Base-by-base conservation (phyloP, 495 filamentous ascomycete species). In the Aspergillus egyptiacus region DNA sequence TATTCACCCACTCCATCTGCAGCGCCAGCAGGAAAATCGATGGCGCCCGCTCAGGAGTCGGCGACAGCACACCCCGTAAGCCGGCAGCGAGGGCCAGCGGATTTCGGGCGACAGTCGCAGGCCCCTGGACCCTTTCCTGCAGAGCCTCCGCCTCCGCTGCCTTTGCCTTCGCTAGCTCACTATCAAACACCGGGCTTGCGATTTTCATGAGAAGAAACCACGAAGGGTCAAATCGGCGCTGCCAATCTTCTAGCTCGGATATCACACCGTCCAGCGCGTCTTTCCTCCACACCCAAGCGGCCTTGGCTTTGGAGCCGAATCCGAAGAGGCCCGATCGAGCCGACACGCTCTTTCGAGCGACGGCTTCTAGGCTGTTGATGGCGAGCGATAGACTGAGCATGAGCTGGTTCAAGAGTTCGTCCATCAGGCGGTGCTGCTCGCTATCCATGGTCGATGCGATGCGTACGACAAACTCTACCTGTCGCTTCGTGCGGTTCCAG, bases 151-250 rank as follows among this genome's bases (percentile, higher is more conserved):
- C 10, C 5, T 36, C 22, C 28, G 22, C 10, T 15, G 34, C 34
- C 11, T 18, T 37, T 19, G 17, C 15, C 17, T 8, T 37, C 3
- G 22, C 24, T 2, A 41, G 38, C 3, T 27, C 38, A 15, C 24
- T 15, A 22, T 47, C 44, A 11, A 47, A 18, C 18, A 33, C 14
- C 15, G 44, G 44, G 6, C 6, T 36, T 5, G 20, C 31, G 9
- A 28, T 28, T 11, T 27, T 27, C n/a, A 47, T 47, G 20, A 47
- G 31, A 0, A 47, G 14, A 9, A 33, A 47, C 44, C 44, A 47
- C 6, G 44, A 47, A 4, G 44, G 44, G 11, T 47, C 44, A 10
- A 47, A 47, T 2, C n/a, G 18, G 5, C 22, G 31, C 32, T 47
- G 44, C 44, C 44, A 47, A n/a, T 10, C 10, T 23, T 47, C 31